Evolutionary conservation across 495 filamentous ascomycete genomes (phyloP).

Genomic region (Daldinia concentrica): DNA sequence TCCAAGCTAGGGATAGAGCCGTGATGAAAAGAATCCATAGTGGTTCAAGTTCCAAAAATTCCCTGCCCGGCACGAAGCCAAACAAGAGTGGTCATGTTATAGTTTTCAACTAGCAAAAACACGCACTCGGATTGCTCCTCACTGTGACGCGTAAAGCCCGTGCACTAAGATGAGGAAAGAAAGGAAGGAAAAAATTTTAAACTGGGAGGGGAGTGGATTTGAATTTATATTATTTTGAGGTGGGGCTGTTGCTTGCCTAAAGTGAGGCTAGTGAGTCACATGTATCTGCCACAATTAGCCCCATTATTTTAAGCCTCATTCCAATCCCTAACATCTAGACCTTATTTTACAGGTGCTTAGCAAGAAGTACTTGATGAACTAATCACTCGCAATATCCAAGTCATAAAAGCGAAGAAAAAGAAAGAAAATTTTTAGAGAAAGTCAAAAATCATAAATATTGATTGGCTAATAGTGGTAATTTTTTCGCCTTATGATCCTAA

Average conservation of each 20-base stretch:
- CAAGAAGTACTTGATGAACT: not conserved
- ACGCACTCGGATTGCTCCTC: slow-evolving; percentile 45
- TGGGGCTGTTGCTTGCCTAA: slow-evolving; percentile 6
- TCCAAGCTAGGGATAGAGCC: slow-evolving; percentile 32
- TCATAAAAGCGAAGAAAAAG: not conserved
- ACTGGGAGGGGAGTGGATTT: not conserved
- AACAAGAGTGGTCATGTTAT: slow-evolving; percentile 46
- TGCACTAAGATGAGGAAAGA: slow-evolving; percentile 42
- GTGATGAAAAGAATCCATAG: slow-evolving; percentile 37
- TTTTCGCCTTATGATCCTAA: not conserved
- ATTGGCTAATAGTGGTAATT: not conserved
- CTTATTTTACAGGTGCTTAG: not conserved
- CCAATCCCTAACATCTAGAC: not conserved
- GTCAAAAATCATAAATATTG: not conserved
- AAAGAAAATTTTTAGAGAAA: not conserved
- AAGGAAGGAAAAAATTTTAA: slow-evolving; percentile 11
- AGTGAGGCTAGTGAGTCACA: slow-evolving; percentile 4
- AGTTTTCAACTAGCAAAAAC: slow-evolving; percentile 53
- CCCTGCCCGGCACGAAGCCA: slow-evolving; percentile 43
- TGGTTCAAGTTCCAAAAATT: slow-evolving; percentile 45
- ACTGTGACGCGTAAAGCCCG: slow-evolving; percentile 44
- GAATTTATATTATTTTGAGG: slow-evolving; percentile 19
- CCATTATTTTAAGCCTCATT: not conserved
- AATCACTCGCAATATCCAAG: not conserved
- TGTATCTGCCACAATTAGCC: not conserved